Evolutionary conservation across 805 yeast species (phyloP).

Genomic region (Ogataea wickerhamii): DNA sequence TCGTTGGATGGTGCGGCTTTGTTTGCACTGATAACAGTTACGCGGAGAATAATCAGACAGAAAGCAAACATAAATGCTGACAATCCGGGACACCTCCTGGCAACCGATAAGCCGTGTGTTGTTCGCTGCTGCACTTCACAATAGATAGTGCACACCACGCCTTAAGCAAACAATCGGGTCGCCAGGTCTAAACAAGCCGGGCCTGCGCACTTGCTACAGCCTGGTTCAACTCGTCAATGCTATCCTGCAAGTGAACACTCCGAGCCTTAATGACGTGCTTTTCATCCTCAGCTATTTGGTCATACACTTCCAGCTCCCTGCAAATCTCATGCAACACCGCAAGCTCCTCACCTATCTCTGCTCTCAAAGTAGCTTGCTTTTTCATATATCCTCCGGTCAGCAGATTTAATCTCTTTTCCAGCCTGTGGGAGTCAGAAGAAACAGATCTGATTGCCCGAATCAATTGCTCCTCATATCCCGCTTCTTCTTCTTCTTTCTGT

Average conservation of each 20-base stretch:
- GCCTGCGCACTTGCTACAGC: conserved; percentile 10
- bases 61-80: too few species aligned
- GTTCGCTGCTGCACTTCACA: too few species aligned
- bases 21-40: too few species aligned
- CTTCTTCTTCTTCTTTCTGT: conserved; percentile 15
- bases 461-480: conserved; percentile 15
- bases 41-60: too few species aligned
- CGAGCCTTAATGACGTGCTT: conserved; percentile 9
- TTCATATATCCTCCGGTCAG: conserved; percentile 34
- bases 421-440: conserved; percentile 23
- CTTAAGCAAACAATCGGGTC: too few species aligned
- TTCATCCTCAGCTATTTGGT: conserved; percentile 8
- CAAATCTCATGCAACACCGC: conserved; percentile 8
- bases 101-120: too few species aligned
- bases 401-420: conserved; percentile 29
- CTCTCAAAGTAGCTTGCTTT: conserved; percentile 17
- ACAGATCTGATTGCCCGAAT: conserved; percentile 13
- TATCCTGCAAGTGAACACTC: conserved; percentile 8
- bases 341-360: conserved; percentile 9
- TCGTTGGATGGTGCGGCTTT: too few species aligned
- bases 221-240: conserved; percentile 9
- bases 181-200: not conserved
- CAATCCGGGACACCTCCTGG: too few species aligned
- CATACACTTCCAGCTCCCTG: conserved; percentile 11
- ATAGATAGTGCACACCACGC: too few species aligned